Conservation (phyloP, 2,329 filamentous ascomycete species). For the Neofusicoccum laricinum region DNA sequence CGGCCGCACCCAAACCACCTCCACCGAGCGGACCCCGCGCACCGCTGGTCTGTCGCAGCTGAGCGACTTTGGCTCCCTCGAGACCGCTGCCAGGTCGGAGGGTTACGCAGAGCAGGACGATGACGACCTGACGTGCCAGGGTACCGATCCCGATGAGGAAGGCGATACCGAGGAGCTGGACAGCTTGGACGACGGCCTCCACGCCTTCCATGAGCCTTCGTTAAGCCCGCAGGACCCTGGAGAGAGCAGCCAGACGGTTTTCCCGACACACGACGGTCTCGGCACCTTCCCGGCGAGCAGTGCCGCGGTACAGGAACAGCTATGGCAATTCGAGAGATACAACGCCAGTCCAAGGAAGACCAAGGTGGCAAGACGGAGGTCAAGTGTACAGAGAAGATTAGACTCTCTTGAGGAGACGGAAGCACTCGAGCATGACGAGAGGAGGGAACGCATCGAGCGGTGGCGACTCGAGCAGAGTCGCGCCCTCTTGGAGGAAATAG, state of each 20-base stretch:
- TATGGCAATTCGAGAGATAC: conserved; percentile 85
- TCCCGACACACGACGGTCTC: conserved; percentile 90
- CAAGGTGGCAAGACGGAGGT: conserved; percentile 48
- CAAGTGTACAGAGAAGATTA: conserved; percentile 57
- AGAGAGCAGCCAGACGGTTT: conserved; percentile 62
- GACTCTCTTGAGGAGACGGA: conserved; percentile 53
- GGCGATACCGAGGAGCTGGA: conserved; percentile 76
- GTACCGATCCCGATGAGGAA: conserved; percentile 49
- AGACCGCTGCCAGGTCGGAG: conserved; percentile 62
- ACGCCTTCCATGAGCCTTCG: conserved; percentile 71
- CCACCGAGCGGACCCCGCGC: conserved; percentile 61
- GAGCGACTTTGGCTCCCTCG: conserved; percentile 78
- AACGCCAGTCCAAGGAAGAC: conserved; percentile 64
- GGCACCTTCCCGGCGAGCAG: conserved; percentile 74
- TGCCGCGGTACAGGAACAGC: conserved; percentile 65
- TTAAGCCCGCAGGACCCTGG: conserved; percentile 39
- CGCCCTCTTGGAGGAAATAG: conserved; percentile 81
- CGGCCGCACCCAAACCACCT: conserved; percentile 69
- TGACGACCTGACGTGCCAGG: conserved; percentile 41
- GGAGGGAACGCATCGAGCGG: conserved; percentile 78
- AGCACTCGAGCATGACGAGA: conserved; percentile 63
- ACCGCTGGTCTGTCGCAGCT: conserved; percentile 68
- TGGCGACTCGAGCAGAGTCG: conserved; percentile 92
- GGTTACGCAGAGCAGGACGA: conserved; percentile 48
- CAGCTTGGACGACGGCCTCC: conserved; percentile 86